phyloP scores from a whole-genome alignment of 2,329 filamentous ascomycete species.

The Phaeomoniella chlamydospora region DNA sequence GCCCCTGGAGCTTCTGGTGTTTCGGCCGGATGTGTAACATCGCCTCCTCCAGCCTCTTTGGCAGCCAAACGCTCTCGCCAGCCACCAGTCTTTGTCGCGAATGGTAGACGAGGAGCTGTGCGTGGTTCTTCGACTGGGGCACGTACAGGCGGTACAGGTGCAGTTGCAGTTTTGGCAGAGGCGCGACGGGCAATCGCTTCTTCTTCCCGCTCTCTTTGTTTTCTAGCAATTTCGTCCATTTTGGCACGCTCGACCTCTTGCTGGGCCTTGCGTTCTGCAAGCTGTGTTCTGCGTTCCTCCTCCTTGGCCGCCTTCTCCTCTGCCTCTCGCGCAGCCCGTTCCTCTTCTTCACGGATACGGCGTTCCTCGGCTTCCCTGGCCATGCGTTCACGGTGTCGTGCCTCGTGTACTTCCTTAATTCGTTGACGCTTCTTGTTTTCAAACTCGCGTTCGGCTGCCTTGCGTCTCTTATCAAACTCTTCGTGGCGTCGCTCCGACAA shows the following conservation, averaged over 20 bases:
- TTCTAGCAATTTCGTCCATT: slow-evolving; percentile 46
- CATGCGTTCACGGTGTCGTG: slow-evolving; percentile 65
- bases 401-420: slow-evolving; percentile 77
- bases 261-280: slow-evolving; percentile 55
- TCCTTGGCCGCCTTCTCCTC: slow-evolving; percentile 70
- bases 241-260: slow-evolving; percentile 47
- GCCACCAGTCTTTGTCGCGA: slow-evolving; percentile 34
- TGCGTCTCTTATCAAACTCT: slow-evolving; percentile 89
- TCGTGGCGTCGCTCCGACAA: slow-evolving; percentile 80
- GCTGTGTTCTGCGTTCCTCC: slow-evolving; percentile 61
- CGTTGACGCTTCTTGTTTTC: slow-evolving; percentile 81
- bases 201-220: slow-evolving; percentile 71
- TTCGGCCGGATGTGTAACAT: not conserved
- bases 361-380: slow-evolving; percentile 77
- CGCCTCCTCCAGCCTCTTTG: slow-evolving; percentile 21
- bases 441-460: slow-evolving; percentile 80
- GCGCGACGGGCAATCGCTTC: slow-evolving; percentile 67
- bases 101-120: slow-evolving; percentile 38
- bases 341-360: slow-evolving; percentile 67
- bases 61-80: slow-evolving; percentile 49
- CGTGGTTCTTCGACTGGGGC: slow-evolving; percentile 29
- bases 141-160: slow-evolving; percentile 19
- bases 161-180: slow-evolving; percentile 44
- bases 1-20: slow-evolving; percentile 5
- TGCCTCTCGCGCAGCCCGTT: slow-evolving; percentile 65